Evolutionary conservation across 441 rosid species (phyloP).

Genomic region (Croton setiger): DNA sequence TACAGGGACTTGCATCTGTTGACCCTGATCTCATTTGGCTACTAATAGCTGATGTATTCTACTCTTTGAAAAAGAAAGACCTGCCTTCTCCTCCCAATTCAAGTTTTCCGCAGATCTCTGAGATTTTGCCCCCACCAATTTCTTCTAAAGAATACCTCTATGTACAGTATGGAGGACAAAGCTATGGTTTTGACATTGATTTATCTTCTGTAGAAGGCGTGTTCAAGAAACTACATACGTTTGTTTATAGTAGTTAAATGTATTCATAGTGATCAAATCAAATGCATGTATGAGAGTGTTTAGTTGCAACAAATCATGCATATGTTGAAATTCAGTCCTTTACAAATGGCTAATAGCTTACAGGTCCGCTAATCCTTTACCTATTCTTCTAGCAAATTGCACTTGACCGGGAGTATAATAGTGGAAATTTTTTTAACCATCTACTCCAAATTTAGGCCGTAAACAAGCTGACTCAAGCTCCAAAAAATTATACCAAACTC

Average conservation of each 20-base stretch:
- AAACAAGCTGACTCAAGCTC: no score
- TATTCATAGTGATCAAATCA: conserved; percentile 7
- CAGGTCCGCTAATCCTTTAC: not conserved
- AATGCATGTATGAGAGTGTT: conserved; percentile 16
- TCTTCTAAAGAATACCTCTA: conserved; percentile 54
- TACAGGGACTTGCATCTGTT: conserved; percentile 66
- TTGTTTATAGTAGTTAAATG: conserved; percentile 41
- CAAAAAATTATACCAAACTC: no score
- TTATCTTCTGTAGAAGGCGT: conserved; percentile 54
- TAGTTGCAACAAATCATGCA: not conserved
- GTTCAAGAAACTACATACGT: conserved; percentile 49
- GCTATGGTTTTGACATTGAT: conserved; percentile 70
- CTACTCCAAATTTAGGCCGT: no score
- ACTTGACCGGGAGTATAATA: no score
- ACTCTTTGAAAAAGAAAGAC: conserved; percentile 50
- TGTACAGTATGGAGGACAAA: conserved; percentile 75
- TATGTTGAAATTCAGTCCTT: not conserved
- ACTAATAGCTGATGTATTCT: conserved; percentile 81
- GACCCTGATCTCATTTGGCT: conserved; percentile 95
- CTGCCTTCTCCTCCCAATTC: conserved; percentile 48
- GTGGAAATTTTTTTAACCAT: no score
- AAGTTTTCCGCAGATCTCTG: conserved; percentile 44
- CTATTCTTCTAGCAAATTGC: no score
- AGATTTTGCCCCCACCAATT: conserved; percentile 45
- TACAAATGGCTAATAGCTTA: not conserved